These are phyloP conservation scores for Moesziomyces antarcticus DNA, from an alignment of 1,284 basidiomycete species.

Conservation along the genomic window DNA sequence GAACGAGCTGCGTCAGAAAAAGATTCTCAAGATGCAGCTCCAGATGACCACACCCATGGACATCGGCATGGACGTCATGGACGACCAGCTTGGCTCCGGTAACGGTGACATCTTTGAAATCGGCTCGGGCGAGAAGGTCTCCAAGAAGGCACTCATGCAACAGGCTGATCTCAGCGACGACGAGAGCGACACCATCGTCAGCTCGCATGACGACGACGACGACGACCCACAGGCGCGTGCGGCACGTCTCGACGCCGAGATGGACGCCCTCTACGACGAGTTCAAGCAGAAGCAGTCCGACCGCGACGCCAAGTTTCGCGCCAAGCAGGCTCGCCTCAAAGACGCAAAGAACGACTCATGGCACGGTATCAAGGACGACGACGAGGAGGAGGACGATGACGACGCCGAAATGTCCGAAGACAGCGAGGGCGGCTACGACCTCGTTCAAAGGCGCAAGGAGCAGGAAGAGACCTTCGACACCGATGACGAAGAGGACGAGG, in stretches of 20 bases:
- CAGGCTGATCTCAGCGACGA: conserved; percentile 72
- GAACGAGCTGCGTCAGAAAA: conserved; percentile 88
- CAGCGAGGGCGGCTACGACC: conserved; percentile 77
- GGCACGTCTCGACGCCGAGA: conserved; percentile 77
- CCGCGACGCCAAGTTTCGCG: conserved; percentile 88
- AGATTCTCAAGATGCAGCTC: conserved; percentile 93
- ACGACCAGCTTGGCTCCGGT: conserved; percentile 58
- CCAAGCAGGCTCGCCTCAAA: conserved; percentile 82
- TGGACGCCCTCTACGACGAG: conserved; percentile 88
- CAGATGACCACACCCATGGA: conserved; percentile 97
- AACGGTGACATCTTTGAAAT: conserved; percentile 62
- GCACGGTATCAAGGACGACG: conserved; percentile 61
- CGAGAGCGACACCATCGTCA: conserved; percentile 70
- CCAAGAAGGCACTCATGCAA: conserved; percentile 29
- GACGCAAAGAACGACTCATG: conserved; percentile 71
- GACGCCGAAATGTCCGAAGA: conserved; percentile 68
- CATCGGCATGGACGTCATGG: conserved; percentile 81
- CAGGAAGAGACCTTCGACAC: conserved; percentile 72
- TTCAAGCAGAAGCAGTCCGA: conserved; percentile 86
- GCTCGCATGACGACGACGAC: conserved; percentile 73
- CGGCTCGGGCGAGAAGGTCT: conserved; percentile 40
- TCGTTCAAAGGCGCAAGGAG: conserved; percentile 76
- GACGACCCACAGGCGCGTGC: conserved; percentile 72
- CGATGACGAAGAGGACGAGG: conserved; percentile 70
- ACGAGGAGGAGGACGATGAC: conserved; percentile 66